phyloP scores from a whole-genome alignment of 2,329 filamentous ascomycete species.

The Colletotrichum godetiae region DNA sequence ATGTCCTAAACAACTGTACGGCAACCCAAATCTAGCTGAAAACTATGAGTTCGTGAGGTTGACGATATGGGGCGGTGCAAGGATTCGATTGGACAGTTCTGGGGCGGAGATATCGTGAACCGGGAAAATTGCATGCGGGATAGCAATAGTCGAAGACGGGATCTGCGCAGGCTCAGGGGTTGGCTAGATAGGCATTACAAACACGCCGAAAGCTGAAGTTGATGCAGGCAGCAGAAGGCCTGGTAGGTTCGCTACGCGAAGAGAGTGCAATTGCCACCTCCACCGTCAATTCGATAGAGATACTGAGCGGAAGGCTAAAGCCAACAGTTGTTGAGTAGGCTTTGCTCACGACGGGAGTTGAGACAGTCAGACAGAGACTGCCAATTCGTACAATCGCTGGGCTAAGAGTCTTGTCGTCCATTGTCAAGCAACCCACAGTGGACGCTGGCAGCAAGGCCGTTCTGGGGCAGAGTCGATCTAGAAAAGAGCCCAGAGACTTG shows the following conservation, averaged over 20 bases:
- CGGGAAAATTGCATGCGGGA: slow-evolving; percentile 7
- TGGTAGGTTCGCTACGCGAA: background rate
- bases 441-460: background rate
- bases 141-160: slow-evolving; percentile 23
- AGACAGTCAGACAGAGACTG: background rate
- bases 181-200: background rate
- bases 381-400: background rate
- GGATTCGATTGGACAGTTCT: background rate
- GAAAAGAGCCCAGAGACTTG: slow-evolving; percentile 3
- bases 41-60: background rate
- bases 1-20: background rate
- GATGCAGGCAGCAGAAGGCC: background rate
- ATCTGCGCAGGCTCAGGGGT: slow-evolving; percentile 11
- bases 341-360: background rate
- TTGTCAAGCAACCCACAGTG: background rate
- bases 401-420: background rate
- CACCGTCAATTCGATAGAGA: background rate
- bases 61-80: background rate
- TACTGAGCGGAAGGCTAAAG: background rate
- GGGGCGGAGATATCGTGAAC: background rate
- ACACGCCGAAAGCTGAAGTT: slow-evolving; percentile 1
- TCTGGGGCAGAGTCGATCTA: background rate
- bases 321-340: background rate
- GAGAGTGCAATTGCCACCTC: background rate
- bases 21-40: background rate